Evolutionary conservation across 2,329 filamentous ascomycete species (phyloP), one percentile per base, ranked within the genome.

Genomic region (Elsinoe batatas): DNA sequence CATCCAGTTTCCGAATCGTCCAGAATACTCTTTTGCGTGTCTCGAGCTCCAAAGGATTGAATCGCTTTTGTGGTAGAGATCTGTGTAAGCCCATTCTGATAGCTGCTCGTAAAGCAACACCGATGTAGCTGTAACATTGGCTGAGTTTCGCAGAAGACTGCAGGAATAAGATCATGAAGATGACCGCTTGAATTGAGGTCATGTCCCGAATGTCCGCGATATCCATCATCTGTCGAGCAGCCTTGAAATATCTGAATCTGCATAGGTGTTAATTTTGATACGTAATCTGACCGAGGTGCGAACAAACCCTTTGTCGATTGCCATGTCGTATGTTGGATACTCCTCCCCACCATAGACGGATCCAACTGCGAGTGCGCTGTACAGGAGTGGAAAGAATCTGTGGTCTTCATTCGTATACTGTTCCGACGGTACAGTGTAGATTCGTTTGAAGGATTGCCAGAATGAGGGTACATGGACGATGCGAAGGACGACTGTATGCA

Each of bases 391-490:
- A 35, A 77, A 62, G 56, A 77, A 78, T 22, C 63, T 70, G 51
- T 74, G 70, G 42, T 78, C 75, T 11, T 71, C 66, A 56, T 72
- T 70, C 13, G 66, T 69, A 59, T 74, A 76, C 40, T 72, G 66
- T 17, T 76, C 74, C 11, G 67, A 60, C 1, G 85, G 76, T 18
- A 76, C 82, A 60, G 85, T 81, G 69, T 95, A 96, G 37, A 96
- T 77, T 55, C 79, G 79, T 61, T 95, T 84, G 59, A 95, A 79
- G 63, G 81, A 83, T 57, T 80, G 78, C 71, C 86, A 89, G 67
- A 95, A 96, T 0, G 82, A 82, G 0, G 91, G 91, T 50, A 87
- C 76, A 65, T 96, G 90, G 4, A 95, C 80, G 56, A 91, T 84
- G 36, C 87, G 81, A 68, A 85, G 76, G 54, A 86, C 70, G 20